phyloP scores from a whole-genome alignment of 495 filamentous ascomycete genomes.

The Beverwykella pulmonaria region DNA sequence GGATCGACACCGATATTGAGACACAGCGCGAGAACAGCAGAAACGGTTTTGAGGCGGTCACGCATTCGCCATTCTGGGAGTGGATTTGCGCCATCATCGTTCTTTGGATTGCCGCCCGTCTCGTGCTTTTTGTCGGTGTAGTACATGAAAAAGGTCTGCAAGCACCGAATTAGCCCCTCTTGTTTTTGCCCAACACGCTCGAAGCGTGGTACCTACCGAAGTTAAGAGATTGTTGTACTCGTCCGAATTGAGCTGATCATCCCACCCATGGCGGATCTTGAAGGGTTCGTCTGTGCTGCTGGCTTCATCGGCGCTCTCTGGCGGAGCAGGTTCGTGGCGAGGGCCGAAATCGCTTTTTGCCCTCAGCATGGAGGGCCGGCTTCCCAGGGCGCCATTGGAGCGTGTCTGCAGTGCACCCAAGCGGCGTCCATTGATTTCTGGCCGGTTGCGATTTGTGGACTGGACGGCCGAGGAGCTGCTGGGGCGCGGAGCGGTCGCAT shows the following conservation, averaged over 20 bases:
- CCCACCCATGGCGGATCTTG: slow-evolving; percentile 64
- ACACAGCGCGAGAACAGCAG: slow-evolving; percentile 89
- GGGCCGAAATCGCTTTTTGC: slow-evolving; percentile 74
- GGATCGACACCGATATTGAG: slow-evolving; percentile 98
- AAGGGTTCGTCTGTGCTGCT: slow-evolving; percentile 43
- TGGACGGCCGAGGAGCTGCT: slow-evolving; percentile 15
- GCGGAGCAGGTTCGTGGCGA: slow-evolving; percentile 26
- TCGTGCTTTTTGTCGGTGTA: slow-evolving; percentile 97
- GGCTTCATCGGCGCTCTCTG: slow-evolving; percentile 35
- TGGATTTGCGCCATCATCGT: slow-evolving; percentile 58
- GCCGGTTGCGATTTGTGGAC: slow-evolving; percentile 3
- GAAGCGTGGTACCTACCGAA: slow-evolving; percentile 51
- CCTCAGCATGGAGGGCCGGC: slow-evolving; percentile 60
- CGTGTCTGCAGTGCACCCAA: slow-evolving; percentile 1
- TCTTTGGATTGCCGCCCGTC: slow-evolving; percentile 88
- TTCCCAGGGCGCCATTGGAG: slow-evolving; percentile 4
- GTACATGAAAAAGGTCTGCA: slow-evolving; percentile 96
- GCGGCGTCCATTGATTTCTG: slow-evolving; percentile 28
- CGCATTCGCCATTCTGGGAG: slow-evolving; percentile 96
- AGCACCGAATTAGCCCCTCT: slow-evolving; percentile 14
- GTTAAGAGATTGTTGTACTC: slow-evolving; percentile 57
- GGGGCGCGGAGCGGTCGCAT: slow-evolving; percentile 18
- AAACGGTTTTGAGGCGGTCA: slow-evolving; percentile 94
- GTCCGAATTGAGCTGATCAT: slow-evolving; percentile 69
- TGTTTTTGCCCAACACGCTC: neutral